Conservation (phyloP, 768 basidiomycete genomes). For the Daedalea quercina region DNA sequence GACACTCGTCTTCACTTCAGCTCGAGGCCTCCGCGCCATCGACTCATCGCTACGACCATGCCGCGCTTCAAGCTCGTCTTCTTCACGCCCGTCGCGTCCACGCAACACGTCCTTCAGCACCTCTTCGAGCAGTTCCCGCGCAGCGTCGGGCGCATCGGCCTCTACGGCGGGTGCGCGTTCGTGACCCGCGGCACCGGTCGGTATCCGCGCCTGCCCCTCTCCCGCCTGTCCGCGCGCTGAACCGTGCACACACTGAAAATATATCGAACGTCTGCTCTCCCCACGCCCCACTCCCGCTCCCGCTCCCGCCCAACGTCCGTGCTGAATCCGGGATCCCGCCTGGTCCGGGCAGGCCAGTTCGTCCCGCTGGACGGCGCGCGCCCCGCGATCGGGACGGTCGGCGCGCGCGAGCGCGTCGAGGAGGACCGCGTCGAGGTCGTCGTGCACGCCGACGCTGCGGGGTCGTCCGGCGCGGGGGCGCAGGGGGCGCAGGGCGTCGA, state of each 20-base stretch:
- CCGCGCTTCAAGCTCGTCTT: constrained; percentile 46
- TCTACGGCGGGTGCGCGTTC: constrained; percentile 51
- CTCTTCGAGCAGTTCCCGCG: constrained; percentile 40
- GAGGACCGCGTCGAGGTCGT: constrained; percentile 49
- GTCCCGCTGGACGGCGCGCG: constrained; percentile 33
- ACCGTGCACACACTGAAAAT: no score
- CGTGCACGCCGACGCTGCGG: constrained; percentile 28
- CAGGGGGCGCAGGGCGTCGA: constrained; percentile 22
- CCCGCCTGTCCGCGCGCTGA: no score
- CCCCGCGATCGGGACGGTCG: constrained; percentile 38
- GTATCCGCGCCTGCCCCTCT: background rate
- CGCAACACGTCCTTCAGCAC: constrained; percentile 34
- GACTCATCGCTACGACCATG: constrained; percentile 7
- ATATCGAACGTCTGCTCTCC: no score
- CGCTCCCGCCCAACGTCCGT: no score
- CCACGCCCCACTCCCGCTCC: background rate
- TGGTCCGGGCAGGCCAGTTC: constrained; percentile 50
- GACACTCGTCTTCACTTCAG: background rate
- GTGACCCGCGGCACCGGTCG: constrained; percentile 44
- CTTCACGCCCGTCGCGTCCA: constrained; percentile 39
- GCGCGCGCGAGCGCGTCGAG: constrained; percentile 40
- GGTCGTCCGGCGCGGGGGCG: background rate
- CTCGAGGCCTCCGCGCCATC: background rate
- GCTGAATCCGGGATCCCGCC: no score
- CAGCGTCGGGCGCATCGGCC: constrained; percentile 44